Conservation (phyloP, 805 yeast species). For the Saturnispora zaruensis region DNA sequence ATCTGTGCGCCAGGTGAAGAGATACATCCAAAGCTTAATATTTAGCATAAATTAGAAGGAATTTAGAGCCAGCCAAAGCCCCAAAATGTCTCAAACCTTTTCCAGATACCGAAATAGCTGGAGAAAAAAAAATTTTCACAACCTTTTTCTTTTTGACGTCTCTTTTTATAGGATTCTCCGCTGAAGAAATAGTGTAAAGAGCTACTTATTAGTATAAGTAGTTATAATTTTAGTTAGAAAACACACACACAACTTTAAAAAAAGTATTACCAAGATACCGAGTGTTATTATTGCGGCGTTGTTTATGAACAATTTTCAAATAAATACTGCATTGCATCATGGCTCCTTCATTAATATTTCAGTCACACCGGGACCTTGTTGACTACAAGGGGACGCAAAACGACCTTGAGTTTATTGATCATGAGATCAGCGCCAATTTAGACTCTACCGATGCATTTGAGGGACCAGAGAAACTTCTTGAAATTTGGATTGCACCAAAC, state of each 20-base stretch:
- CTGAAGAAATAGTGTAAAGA: not conserved
- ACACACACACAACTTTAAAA: not conserved
- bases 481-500: conserved; percentile 73
- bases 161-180: not conserved
- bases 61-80: not conserved
- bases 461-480: conserved; percentile 92
- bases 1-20: not conserved
- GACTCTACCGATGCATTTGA: conserved; percentile 92
- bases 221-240: not conserved
- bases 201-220: not conserved
- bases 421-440: conserved; percentile 63
- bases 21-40: too few relatives aligned
- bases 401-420: conserved; percentile 47
- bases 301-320: not conserved
- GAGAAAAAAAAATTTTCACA: not conserved
- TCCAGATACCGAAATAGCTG: not conserved
- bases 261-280: not conserved
- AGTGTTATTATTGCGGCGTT: not conserved
- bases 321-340: conserved; percentile 1
- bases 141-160: not conserved
- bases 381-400: conserved; percentile 12
- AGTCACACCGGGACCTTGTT: conserved; percentile 8
- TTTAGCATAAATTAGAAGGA: too few relatives aligned
- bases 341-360: conserved; percentile 13
- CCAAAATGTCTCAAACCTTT: not conserved